Evolutionary conservation across 805 yeast species (phyloP).

Genomic region (Ogataea haglerorum): DNA sequence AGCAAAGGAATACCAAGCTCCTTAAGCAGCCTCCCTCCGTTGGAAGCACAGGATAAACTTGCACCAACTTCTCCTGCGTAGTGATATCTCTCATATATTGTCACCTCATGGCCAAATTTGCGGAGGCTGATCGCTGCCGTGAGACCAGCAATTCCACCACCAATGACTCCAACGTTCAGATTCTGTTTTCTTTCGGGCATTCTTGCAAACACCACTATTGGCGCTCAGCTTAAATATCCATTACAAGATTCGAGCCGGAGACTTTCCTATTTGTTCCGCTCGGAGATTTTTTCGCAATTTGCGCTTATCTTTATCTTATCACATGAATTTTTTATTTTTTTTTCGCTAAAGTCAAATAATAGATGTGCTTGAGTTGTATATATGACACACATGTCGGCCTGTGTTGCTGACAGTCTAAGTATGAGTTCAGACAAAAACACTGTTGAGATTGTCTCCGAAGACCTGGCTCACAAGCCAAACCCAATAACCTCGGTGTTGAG

Average conservation of each 20-base stretch:
- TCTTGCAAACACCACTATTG: not conserved
- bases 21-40: constrained; percentile 29
- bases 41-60: constrained; percentile 31
- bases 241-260: not conserved
- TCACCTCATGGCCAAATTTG: constrained; percentile 28
- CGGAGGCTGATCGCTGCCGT: constrained; percentile 27
- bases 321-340: not conserved
- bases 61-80: constrained; percentile 34
- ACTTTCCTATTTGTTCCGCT: constrained; percentile 1
- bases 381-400: no score
- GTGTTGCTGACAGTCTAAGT: no score
- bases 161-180: constrained; percentile 24
- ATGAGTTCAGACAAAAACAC: not conserved
- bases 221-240: not conserved
- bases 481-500: constrained; percentile 8
- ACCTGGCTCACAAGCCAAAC: not conserved
- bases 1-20: constrained; percentile 28
- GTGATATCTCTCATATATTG: constrained; percentile 29
- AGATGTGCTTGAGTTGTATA: no score
- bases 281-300: constrained; percentile 1
- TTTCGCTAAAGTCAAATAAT: not conserved
- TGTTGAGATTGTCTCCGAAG: not conserved
- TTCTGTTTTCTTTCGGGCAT: constrained; percentile 11
- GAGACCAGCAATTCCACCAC: constrained; percentile 31
- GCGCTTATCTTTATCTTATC: constrained; percentile 3